Evolutionary conservation across 2,329 filamentous ascomycete species (phyloP), one percentile per base, ranked within the genome.

Genomic region (Metarhizium humberi): DNA sequence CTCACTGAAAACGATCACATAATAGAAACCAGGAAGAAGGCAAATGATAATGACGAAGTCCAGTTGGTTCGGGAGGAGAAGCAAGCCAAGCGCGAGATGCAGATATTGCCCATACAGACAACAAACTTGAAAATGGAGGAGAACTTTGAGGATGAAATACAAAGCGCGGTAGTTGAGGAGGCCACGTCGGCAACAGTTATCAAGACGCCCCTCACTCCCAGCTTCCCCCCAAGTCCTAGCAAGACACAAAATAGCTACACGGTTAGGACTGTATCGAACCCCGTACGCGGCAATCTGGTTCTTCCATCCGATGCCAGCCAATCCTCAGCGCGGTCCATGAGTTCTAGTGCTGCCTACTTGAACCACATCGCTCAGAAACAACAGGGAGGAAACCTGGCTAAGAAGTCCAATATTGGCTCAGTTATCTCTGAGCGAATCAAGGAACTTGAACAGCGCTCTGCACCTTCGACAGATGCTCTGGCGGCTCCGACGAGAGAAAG

Each of bases 371-470:
- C 73, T 7, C 81, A 79, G 59, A 80, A 82, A 61, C 70, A 75
- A 34, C 69, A 66, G 48, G 70, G 70, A 14, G 67, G 79, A 14
- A 78, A 78, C 52, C 66, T 86, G 51, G 74, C 78, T 50, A 69
- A 67, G 55, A 95, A 92, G 68, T 79, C 86, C 40, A 94, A 89
- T 64, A 81, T 97, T 29, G 92, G 90, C 7, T 91, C 88, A 8
- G 91, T 90, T 62, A 96, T 99, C 58, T 95, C 92, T 3, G 90
- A 92, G 68, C 86, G 94, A 46, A 97, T 97, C 69, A 95, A 96
- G 70, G 91, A 92, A 6, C 76, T 99, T 53, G 89, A 96, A 67
- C 92, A 90, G 69, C 79, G 94, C 61, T 79, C 85, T 57, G 71
- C 78, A 10, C 59, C 66, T 55, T 58, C 62, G 10, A 63, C 58